Evolutionary conservation across 176 grass and related monocot genomes (phyloP), one percentile per base, ranked within the genome.

Genomic region (Puccinellia tenuiflora): DNA sequence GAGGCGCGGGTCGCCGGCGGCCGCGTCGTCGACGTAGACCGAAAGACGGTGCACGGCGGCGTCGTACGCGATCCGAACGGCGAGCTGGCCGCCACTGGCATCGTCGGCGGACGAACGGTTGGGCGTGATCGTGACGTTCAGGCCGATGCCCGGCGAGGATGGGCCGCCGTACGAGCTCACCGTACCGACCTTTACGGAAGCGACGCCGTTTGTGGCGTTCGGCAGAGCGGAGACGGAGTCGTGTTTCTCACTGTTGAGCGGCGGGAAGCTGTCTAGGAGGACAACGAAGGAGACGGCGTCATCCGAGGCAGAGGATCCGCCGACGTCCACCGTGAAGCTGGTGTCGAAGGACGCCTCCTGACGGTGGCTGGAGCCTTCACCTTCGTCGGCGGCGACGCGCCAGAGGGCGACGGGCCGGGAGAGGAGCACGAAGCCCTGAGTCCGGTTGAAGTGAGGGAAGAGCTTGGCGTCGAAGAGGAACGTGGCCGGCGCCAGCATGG

Each of bases 101-200:
- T n/a, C n/a, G n/a, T n/a, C n/a, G n/a, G n/a, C 43, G 62, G 38
- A 42, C 14, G 70, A 30, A 0, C 40, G 29, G 70, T 63, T 83
- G 0, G 84, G 15, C 9, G 29, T 37, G 52, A 85, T 66, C 51
- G 84, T 85, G 64, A 85, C n/a, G 52, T 85, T 79, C 38, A 85
- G 52, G 21, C 84, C 84, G 21, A 70, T 10, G 28, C 65, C 39
- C 0, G 83, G 51, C 0, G 83, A 0, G 3, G 43, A 28, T 0
- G 8, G 51, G 1, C 51, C n/a, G n/a, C n/a, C 64, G 9, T 85
- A 85, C 9, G 83, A 79, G 64, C 8, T 22, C 21, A 85, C 83
- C 9, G 52, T 16, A 2, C 64, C 83, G 9, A 15, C 52, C 63
- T 60, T 38, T 3, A 85, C 65, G 39, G 42, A 4, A 9, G 76